Percentiles rank a stretch among this genome's conserved stretches.
phyloP scores from a whole-genome alignment of 2,329 filamentous ascomycete genomes.

The Hypoxylon sp. region DNA sequence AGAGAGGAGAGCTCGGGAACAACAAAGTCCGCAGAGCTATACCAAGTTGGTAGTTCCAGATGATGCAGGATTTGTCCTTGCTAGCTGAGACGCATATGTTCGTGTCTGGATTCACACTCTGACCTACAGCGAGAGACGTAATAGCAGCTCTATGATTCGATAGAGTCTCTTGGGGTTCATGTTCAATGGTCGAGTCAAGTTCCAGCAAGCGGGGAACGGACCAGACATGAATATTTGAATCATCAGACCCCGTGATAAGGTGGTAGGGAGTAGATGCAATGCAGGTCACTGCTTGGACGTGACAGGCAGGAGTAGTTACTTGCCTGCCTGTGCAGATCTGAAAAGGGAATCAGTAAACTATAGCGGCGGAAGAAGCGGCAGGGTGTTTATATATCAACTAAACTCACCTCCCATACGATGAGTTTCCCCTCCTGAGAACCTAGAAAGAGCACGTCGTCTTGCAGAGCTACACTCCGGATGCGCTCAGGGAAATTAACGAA shows the following conservation, averaged over 20 bases:
- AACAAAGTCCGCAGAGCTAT: conserved; percentile 84
- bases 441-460: conserved; percentile 78
- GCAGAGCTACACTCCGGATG: conserved; percentile 81
- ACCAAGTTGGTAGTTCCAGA: conserved; percentile 92
- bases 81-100: conserved; percentile 88
- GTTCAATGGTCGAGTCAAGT: conserved; percentile 65
- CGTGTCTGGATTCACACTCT: conserved; percentile 74
- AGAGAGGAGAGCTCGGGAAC: conserved; percentile 78
- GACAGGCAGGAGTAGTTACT: conserved; percentile 79
- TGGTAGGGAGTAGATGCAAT: conserved; percentile 79
- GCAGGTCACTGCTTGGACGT: conserved; percentile 84
- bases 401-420: conserved; percentile 89
- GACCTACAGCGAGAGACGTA: conserved; percentile 72
- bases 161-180: conserved; percentile 81
- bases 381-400: conserved; percentile 6
- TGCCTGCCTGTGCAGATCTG: conserved; percentile 81
- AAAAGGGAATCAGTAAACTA: conserved; percentile 22
- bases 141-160: conserved; percentile 81
- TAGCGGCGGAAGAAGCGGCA: not conserved
- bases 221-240: conserved; percentile 95
- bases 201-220: conserved; percentile 80
- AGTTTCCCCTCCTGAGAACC: conserved; percentile 88
- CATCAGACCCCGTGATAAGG: conserved; percentile 82
- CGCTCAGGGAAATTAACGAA: conserved; percentile 88
- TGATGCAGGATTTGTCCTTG: conserved; percentile 86